Conservation (phyloP, 129 eudicot species). For the Chrysanthemum seticuspe region DNA sequence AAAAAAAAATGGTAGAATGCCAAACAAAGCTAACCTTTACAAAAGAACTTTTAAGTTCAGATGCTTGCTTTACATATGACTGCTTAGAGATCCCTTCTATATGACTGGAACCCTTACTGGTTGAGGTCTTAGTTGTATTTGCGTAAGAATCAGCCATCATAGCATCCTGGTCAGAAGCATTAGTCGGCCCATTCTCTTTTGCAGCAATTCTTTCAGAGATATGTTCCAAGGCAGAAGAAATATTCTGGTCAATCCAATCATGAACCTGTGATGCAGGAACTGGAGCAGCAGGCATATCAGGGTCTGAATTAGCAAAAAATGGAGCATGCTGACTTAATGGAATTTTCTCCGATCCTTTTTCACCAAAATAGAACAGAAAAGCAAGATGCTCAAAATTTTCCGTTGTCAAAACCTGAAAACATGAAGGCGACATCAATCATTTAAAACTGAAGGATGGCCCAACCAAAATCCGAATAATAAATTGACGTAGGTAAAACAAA, state of each 20-base stretch:
- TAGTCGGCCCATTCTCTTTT: conserved; percentile 33
- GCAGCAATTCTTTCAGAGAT: conserved; percentile 38
- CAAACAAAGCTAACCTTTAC: conserved; percentile 56
- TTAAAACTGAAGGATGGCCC: no score
- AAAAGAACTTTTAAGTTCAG: conserved; percentile 80
- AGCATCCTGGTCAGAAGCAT: conserved; percentile 32
- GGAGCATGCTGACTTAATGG: conserved; percentile 85
- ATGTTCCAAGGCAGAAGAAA: conserved; percentile 59
- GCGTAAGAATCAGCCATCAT: conserved; percentile 52
- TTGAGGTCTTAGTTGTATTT: conserved; percentile 47
- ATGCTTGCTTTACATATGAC: conserved; percentile 77
- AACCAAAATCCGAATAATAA: not conserved
- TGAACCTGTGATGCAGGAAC: conserved; percentile 88
- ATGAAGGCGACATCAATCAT: not conserved
- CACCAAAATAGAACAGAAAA: conserved; percentile 39
- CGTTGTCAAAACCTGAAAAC: conserved; percentile 65
- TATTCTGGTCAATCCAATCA: conserved; percentile 78
- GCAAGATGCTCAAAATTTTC: conserved; percentile 38
- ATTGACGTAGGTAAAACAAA: not conserved
- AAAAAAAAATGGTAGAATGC: not conserved
- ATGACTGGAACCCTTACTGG: conserved; percentile 63
- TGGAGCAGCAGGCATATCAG: conserved; percentile 96
- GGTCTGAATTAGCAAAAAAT: conserved; percentile 97
- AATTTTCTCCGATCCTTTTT: conserved; percentile 35
- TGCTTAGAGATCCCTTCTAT: conserved; percentile 93